These are phyloP conservation scores for Metschnikowia rubicola DNA, from an alignment of 805 yeast species.

Conservation along the genomic window DNA sequence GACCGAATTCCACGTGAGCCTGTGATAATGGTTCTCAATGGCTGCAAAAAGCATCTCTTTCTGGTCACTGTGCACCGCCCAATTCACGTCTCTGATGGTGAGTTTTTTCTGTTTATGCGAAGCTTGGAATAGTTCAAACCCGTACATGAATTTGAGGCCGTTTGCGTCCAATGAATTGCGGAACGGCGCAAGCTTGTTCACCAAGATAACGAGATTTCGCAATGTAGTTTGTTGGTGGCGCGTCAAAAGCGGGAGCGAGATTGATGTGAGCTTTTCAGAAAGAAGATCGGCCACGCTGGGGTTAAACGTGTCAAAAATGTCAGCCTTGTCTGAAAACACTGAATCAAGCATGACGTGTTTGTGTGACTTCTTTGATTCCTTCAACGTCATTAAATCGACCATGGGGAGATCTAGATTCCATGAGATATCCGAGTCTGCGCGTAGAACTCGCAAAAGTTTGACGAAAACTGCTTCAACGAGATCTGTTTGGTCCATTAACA, in stretches of 20 bases:
- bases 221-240: constrained; percentile 90
- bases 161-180: constrained; percentile 50
- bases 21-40: constrained; percentile 41
- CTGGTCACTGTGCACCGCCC: constrained; percentile 84
- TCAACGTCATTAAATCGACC: constrained; percentile 14
- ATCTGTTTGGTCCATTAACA: constrained; percentile 57
- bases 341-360: constrained; percentile 1
- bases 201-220: constrained; percentile 62
- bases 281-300: constrained; percentile 45
- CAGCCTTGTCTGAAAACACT: constrained; percentile 15
- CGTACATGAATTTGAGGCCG: constrained; percentile 69
- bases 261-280: constrained; percentile 56
- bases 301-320: constrained; percentile 36
- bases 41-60: constrained; percentile 60
- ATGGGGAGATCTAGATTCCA: constrained; percentile 36
- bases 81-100: constrained; percentile 75
- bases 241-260: constrained; percentile 74
- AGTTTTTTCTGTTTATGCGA: constrained; percentile 49
- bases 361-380: neutral
- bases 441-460: constrained; percentile 48
- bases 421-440: constrained; percentile 31
- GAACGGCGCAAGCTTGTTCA: constrained; percentile 50
- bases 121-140: constrained; percentile 60
- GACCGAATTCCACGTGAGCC: constrained; percentile 59
- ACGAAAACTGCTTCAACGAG: constrained; percentile 57